Evolutionary conservation across 495 filamentous ascomycete genomes (phyloP).

Genomic region (Hypoxylon rickii): DNA sequence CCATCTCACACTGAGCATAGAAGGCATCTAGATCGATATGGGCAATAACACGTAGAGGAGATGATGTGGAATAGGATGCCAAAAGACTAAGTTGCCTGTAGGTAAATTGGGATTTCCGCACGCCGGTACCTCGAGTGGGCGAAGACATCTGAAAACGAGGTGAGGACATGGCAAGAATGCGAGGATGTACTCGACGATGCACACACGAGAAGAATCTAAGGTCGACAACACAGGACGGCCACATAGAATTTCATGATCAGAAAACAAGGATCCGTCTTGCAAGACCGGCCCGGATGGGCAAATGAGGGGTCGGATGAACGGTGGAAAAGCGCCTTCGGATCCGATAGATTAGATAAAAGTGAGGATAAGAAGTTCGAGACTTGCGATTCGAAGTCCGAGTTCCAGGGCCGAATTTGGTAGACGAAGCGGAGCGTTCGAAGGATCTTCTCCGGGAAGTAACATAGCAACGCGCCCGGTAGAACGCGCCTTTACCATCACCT

Average conservation of each 20-base stretch:
- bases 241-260: slow-evolving; percentile 18
- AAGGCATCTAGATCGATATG: slow-evolving; percentile 98
- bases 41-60: slow-evolving; percentile 83
- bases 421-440: no score
- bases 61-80: slow-evolving; percentile 67
- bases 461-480: no score
- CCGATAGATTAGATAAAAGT: no score
- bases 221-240: slow-evolving; percentile 4
- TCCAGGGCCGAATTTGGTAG: no score
- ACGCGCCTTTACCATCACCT: no score
- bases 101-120: slow-evolving; percentile 74
- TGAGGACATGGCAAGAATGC: slow-evolving; percentile 43
- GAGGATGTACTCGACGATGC: no score
- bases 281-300: not conserved
- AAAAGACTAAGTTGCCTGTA: slow-evolving; percentile 81
- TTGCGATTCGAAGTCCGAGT: no score
- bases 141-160: slow-evolving; percentile 45
- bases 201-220: no score
- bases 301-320: no score
- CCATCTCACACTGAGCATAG: slow-evolving; percentile 96
- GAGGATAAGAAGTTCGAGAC: no score
- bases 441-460: no score
- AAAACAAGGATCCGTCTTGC: not conserved
- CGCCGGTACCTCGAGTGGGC: slow-evolving; percentile 42
- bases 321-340: no score